A percentile compares a stretch with the other conserved stretches of the same genome.
Conservation (phyloP, 2,329 filamentous ascomycete species). For the Pseudogymnoascus sp. region DNA sequence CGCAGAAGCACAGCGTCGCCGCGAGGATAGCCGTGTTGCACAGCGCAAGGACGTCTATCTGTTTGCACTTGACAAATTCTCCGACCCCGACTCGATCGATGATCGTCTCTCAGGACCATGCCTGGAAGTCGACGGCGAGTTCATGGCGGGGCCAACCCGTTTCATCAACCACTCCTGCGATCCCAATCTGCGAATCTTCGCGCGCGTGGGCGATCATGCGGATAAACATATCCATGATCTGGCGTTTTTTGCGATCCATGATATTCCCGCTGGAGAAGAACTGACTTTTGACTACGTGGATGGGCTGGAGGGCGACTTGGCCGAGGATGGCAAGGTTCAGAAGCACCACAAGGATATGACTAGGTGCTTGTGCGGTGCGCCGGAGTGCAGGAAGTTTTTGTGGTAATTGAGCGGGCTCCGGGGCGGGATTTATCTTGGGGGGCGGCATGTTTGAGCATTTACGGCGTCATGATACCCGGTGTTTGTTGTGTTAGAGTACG, state of each 20-base stretch:
- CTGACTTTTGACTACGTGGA: conserved; percentile 75
- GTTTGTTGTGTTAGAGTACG: not conserved
- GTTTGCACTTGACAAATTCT: conserved; percentile 76
- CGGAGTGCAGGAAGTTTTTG: conserved; percentile 59
- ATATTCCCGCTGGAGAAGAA: conserved; percentile 58
- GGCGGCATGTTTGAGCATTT: conserved; percentile 1
- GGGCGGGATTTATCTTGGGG: not conserved
- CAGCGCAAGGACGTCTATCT: conserved; percentile 69
- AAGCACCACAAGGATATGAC: conserved; percentile 48
- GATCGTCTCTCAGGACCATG: conserved; percentile 42
- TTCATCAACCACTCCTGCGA: conserved; percentile 81
- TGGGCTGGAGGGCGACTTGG: conserved; percentile 39
- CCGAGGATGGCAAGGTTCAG: conserved; percentile 28
- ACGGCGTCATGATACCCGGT: conserved; percentile 7
- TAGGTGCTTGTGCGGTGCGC: conserved; percentile 52
- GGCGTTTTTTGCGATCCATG: conserved; percentile 62
- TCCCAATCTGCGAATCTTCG: conserved; percentile 72
- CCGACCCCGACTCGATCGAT: conserved; percentile 46
- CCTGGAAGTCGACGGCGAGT: conserved; percentile 61
- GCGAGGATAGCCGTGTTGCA: conserved; percentile 44
- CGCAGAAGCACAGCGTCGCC: conserved; percentile 55
- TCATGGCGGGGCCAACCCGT: conserved; percentile 66
- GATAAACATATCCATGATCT: conserved; percentile 68
- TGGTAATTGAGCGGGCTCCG: conserved; percentile 39
- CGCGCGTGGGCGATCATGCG: conserved; percentile 66